phyloP scores from a whole-genome alignment of 768 basidiomycete species.

The Trametes maxima region DNA sequence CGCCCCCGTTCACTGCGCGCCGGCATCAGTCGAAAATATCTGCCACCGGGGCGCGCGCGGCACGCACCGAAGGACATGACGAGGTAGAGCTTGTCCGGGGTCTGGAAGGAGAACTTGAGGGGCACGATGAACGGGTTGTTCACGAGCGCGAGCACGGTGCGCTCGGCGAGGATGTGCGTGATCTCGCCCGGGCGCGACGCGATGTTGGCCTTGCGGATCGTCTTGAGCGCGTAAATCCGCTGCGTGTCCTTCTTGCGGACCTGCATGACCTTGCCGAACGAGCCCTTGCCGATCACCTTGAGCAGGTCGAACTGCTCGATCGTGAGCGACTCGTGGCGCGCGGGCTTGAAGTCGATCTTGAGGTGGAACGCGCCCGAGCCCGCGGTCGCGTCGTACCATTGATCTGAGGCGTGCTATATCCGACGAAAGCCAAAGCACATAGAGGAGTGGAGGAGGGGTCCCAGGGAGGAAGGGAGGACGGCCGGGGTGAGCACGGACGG shows the following conservation, averaged over 20 bases:
- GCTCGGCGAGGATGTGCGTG: constrained; percentile 95
- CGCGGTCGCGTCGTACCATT: constrained; percentile 84
- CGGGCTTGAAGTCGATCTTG: constrained; percentile 92
- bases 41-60: not conserved
- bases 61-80: constrained; percentile 91
- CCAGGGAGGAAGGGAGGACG: constrained; percentile 2
- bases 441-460: not conserved
- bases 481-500: constrained; percentile 17
- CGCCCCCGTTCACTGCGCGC: constrained; percentile 86
- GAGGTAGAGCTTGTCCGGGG: constrained; percentile 94
- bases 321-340: constrained; percentile 80
- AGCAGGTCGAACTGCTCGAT: constrained; percentile 97
- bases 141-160: constrained; percentile 94
- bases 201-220: constrained; percentile 97
- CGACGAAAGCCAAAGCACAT: not conserved
- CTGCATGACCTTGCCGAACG: constrained; percentile 99
- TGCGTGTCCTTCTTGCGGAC: constrained; percentile 98
- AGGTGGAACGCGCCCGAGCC: constrained; percentile 93
- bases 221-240: constrained; percentile 97
- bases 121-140: constrained; percentile 99
- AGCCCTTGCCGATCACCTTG: constrained; percentile 97
- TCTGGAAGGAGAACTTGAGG: constrained; percentile 99
- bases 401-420: constrained; percentile 79
- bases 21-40: not conserved
- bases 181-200: constrained; percentile 96